Evolutionary conservation across 352 stramenopile species (phyloP), one percentile per base, ranked within the genome.

Genomic region (Phytopythium litorale): DNA sequence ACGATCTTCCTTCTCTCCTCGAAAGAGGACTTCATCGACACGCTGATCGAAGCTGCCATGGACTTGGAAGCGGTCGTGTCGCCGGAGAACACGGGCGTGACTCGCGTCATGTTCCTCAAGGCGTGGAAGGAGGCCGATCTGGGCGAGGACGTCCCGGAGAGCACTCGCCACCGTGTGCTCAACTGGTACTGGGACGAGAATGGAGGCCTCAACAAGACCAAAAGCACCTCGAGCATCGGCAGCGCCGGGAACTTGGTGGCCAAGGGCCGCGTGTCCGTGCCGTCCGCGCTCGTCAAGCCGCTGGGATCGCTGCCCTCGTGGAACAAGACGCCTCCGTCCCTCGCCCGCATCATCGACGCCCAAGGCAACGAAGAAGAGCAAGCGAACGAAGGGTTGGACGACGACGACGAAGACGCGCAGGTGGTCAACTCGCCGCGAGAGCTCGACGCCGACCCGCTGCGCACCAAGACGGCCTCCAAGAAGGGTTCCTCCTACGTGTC

Each of bases 151-250:
- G 65, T 87, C 4, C 67, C 70, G 0, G 58, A 72, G 1, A 73
- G 66, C 56, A 81, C 72, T 2, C 76, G 79, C 53, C 66, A 71
- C 7, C 70, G 67, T 0, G 74, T 91, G 7, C 45, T 79, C 5
- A 57, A 63, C 21, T 91, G 81, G 81, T 91, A 91, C 60, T 91
- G 81, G 81, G 77, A 87, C 23, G 58, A 49, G 23, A 30, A 59
- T 15, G 53, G 58, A n/a, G 50, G 54, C 19, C n/a, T 62, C 25
- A n/a, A 54, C 9, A 46, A 65, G 11, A 65, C 49, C 40, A 25
- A 52, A n/a, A 45, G 19, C 11, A 46, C n/a, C 16, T 46, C 33
- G 13, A 58, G 33, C 33, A 33, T 58, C 9, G 23, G 37, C 9
- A 58, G 52, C 12, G 35, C 33, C 8, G 23, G 23, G 23, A 30